Conservation (phyloP, 352 stramenopile species). For the Globisporangium iwayamae region DNA sequence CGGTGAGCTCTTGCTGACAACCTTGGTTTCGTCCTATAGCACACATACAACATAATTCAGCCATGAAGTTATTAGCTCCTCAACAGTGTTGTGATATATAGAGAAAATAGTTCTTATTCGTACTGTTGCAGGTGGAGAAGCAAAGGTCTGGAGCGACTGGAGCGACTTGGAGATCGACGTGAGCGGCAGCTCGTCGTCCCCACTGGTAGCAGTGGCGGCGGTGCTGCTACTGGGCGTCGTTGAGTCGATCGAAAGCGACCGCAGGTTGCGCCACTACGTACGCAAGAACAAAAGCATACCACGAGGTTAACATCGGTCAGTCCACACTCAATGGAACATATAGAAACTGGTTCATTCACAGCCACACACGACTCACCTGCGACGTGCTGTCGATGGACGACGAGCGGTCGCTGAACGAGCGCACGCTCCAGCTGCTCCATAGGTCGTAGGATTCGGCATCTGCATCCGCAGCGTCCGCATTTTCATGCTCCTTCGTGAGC, state of each 20-base stretch:
- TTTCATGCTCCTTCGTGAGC: neutral
- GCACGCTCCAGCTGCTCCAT: constrained; percentile 37
- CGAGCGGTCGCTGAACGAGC: constrained; percentile 27
- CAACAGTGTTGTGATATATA: neutral
- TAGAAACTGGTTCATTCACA: neutral
- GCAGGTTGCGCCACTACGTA: constrained; percentile 29
- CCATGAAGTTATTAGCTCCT: neutral
- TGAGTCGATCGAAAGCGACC: constrained; percentile 39
- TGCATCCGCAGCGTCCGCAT: too few species aligned
- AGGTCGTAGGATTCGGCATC: constrained; percentile 29
- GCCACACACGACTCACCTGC: constrained; percentile 7
- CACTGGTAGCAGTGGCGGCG: constrained; percentile 8
- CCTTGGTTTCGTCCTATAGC: constrained; percentile 1
- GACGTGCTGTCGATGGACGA: constrained; percentile 21
- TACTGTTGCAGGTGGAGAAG: neutral
- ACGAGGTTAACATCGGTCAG: neutral
- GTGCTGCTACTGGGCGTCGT: constrained; percentile 12
- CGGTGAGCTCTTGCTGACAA: neutral
- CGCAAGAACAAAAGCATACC: neutral
- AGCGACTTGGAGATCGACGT: constrained; percentile 39
- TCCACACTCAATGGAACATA: neutral
- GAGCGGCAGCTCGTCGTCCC: constrained; percentile 33
- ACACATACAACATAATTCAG: neutral
- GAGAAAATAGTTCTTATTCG: neutral
- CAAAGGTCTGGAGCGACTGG: constrained; percentile 36